phyloP scores from a whole-genome alignment of 108 stramenopile species.

The Licmophora abbreviata region DNA sequence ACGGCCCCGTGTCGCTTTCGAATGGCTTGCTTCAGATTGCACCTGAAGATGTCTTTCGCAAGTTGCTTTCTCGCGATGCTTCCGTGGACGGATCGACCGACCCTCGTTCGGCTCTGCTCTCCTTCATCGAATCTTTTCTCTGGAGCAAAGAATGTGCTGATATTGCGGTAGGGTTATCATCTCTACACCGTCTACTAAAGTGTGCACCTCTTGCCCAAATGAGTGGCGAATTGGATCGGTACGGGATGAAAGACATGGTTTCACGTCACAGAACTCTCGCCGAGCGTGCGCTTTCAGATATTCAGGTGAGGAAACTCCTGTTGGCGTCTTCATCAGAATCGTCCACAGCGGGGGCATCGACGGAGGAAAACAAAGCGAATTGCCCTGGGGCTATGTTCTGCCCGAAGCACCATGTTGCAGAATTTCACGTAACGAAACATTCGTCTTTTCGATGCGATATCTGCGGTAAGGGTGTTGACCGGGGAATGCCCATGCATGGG shows the following conservation, averaged over 20 bases:
- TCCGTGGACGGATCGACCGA: constrained; percentile 8
- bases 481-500: constrained; percentile 38
- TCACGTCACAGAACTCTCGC: too few relatives aligned
- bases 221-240: constrained; percentile 19
- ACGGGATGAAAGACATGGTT: constrained; percentile 26
- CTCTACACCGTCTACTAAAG: constrained; percentile 11
- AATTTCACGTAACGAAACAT: constrained; percentile 39
- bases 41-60: too few relatives aligned
- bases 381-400: constrained; percentile 18
- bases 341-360: too few relatives aligned
- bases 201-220: constrained; percentile 11
- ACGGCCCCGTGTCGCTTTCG: too few relatives aligned
- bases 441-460: constrained; percentile 44
- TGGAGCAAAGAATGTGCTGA: constrained; percentile 30
- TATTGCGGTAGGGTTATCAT: constrained; percentile 18
- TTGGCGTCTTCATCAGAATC: too few relatives aligned
- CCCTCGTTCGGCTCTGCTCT: too few relatives aligned
- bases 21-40: too few relatives aligned
- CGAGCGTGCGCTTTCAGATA: too few relatives aligned
- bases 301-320: too few relatives aligned
- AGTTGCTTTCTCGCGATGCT: too few relatives aligned
- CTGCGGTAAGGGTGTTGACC: constrained; percentile 42
- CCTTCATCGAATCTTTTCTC: constrained; percentile 33
- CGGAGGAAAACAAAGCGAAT: background rate
- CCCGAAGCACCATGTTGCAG: constrained; percentile 29